Percentiles rank a stretch among this genome's conserved stretches.
phyloP scores from a whole-genome alignment of 1,139 yeast species.

The Suhomyces wounanorum region DNA sequence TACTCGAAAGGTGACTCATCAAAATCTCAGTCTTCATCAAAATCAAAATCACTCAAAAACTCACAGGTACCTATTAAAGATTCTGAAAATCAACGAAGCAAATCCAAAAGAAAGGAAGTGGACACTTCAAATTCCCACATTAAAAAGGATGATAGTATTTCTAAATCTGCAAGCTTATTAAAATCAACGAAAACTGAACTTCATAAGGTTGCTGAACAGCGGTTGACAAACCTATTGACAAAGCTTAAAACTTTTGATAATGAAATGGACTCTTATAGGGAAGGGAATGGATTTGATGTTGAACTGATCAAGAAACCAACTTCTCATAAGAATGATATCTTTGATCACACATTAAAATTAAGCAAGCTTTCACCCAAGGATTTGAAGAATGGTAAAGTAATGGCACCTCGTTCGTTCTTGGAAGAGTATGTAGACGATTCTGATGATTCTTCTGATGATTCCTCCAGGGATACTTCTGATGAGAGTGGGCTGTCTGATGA shows the following conservation, averaged over 20 bases:
- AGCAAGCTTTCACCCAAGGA: neutral
- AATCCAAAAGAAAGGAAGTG: neutral
- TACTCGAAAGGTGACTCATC: neutral
- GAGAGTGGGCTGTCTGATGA: neutral
- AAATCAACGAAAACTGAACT: neutral
- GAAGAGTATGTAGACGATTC: neutral
- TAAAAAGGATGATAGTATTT: neutral
- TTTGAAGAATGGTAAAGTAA: neutral
- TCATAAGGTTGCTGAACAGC: neutral
- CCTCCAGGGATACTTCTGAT: neutral
- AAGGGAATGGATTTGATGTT: constrained; percentile 1
- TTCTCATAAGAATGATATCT: neutral
- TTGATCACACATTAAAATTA: neutral
- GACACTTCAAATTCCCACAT: neutral
- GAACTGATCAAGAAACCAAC: neutral
- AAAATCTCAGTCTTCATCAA: neutral
- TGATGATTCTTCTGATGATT: neutral
- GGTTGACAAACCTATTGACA: constrained; percentile 1
- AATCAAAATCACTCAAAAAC: neutral
- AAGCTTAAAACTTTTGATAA: constrained; percentile 1
- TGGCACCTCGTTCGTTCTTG: neutral
- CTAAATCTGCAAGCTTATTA: neutral
- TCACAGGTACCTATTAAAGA: neutral
- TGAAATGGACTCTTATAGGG: constrained; percentile 3
- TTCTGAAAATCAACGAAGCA: neutral